Evolutionary conservation across 805 yeast species (phyloP).

Genomic region (Maudiozyma turicensis): DNA sequence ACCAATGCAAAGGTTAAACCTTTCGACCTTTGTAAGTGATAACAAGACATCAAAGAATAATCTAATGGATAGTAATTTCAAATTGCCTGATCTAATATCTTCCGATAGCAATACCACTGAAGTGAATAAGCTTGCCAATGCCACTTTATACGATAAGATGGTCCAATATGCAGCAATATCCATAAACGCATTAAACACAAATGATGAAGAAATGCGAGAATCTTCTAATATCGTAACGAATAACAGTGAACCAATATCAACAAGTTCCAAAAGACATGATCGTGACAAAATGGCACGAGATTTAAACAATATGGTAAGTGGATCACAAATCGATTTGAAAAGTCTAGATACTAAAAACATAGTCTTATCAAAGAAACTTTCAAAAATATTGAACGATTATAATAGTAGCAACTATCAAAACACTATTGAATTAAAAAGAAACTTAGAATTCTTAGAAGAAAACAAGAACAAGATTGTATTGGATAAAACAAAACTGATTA

Average conservation of each 20-base stretch:
- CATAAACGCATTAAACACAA: background rate
- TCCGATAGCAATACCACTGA: constrained; percentile 2
- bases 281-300: background rate
- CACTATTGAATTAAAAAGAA: constrained; percentile 29
- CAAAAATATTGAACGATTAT: constrained; percentile 28
- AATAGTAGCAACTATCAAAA: constrained; percentile 19
- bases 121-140: constrained; percentile 10
- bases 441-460: constrained; percentile 27
- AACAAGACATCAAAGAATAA: background rate
- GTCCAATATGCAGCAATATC: background rate
- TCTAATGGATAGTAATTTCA: background rate
- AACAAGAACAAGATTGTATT: constrained; percentile 19
- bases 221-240: too few relatives aligned
- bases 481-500: constrained; percentile 35
- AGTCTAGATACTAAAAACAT: constrained; percentile 14
- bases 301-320: background rate
- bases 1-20: constrained; percentile 21
- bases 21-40: constrained; percentile 11
- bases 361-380: constrained; percentile 28
- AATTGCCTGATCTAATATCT: background rate
- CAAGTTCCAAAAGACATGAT: background rate
- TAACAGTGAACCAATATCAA: too few relatives aligned
- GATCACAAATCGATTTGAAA: background rate
- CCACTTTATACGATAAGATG: background rate
- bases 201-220: background rate